Base-by-base conservation (phyloP, 805 yeast genomes). In the Kazachstania viticola region DNA sequence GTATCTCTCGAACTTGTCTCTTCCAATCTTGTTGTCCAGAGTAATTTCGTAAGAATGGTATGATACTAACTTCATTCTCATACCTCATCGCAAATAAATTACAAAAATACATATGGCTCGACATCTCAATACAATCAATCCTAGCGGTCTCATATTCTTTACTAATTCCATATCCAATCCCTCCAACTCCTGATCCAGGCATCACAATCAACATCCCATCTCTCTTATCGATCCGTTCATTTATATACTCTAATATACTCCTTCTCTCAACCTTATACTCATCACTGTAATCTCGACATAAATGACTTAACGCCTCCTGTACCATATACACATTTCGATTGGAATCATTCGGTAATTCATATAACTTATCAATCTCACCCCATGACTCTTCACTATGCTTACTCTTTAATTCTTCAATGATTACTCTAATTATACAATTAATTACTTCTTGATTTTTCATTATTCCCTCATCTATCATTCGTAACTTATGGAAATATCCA, bases 161-260 rank as follows among this genome's bases (percentile, higher is more conserved):
- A 0, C 67, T 54, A 17, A 83, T 37, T 37, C 75, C 82, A 48
- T 75, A 75, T 2, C 94, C 76, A 0, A 84, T 58, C 41, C 84
- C 61, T 0, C 95, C 95, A 17, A 80, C 61, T 0, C 97, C 97
- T 2, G 91, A 72, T 0, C 97, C 97, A 0, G 97, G 96, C 1
- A 82, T 70, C 4, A 87, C 56, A 0, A 83, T 65, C 9, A 71
- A 55, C 0, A 81, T 70, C 5, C 59, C 56, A 40, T 59, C 52
- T 25, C 55, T 41, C 4, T 41, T 30, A 3, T 54, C 46, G 14
- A 79, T 49, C 27, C 72, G 72, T 0, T 41, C 29, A 2, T 49
- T 43, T 12, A 83, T 62, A 39, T 74, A 84, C 1, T 60, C 48
- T 19, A 72, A 40, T 28, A 83, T 51, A 0, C 80, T 80, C 4